These are phyloP conservation scores for Macrocybe gigantea DNA, from an alignment of 768 basidiomycete genomes.

Conservation along the genomic window DNA sequence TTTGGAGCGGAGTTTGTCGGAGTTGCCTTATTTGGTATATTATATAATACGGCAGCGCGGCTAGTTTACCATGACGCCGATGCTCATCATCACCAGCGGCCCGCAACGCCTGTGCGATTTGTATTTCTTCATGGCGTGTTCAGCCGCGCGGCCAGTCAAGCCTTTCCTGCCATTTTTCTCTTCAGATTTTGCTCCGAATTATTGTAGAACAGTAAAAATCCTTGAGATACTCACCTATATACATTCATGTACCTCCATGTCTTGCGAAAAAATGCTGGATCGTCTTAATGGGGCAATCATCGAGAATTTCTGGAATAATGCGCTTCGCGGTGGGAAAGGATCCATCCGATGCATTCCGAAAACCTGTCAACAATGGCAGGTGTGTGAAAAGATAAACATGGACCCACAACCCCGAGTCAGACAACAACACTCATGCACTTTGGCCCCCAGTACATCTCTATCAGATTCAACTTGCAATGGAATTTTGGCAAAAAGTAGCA, in stretches of 20 bases:
- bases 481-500: conserved; percentile 8
- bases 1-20: too few species aligned
- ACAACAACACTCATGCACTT: background rate
- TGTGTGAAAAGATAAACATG: background rate
- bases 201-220: background rate
- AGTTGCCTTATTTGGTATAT: too few species aligned
- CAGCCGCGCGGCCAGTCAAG: background rate
- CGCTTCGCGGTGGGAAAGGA: conserved; percentile 9
- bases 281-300: conserved; percentile 6
- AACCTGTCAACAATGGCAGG: conserved; percentile 4
- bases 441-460: conserved; percentile 5
- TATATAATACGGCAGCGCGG: too few species aligned
- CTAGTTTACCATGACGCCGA: background rate
- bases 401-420: too few species aligned
- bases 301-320: conserved; percentile 10
- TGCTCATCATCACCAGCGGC: background rate
- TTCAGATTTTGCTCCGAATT: background rate
- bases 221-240: conserved; percentile 2
- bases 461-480: conserved; percentile 8
- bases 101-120: background rate
- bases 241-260: conserved; percentile 15
- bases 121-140: background rate
- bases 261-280: conserved; percentile 11
- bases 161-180: background rate
- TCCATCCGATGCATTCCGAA: conserved; percentile 9